These are phyloP conservation scores for Fusarium staphyleae DNA, from an alignment of 2,329 filamentous ascomycete genomes.

Conservation along the genomic window DNA sequence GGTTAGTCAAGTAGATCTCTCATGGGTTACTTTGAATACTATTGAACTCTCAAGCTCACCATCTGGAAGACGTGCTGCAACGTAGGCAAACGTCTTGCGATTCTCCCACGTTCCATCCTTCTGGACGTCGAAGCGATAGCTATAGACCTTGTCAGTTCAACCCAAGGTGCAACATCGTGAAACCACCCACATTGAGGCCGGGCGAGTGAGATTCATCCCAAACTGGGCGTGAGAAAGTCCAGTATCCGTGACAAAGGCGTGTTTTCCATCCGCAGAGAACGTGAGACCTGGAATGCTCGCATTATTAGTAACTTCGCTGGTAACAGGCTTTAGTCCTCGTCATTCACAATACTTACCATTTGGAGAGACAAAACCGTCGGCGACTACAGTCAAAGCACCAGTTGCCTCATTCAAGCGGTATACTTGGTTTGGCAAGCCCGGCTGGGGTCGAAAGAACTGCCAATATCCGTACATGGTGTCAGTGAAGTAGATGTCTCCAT, in stretches of 20 bases:
- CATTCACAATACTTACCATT: slow-evolving; percentile 52
- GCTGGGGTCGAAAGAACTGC: slow-evolving; percentile 63
- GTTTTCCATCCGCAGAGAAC: slow-evolving; percentile 61
- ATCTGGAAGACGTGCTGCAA: slow-evolving; percentile 62
- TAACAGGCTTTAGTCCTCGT: fast-evolving
- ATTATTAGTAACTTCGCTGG: neutral
- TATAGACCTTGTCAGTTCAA: slow-evolving; percentile 21
- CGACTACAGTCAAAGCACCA: slow-evolving; percentile 60
- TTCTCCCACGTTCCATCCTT: slow-evolving; percentile 56
- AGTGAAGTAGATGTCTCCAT: slow-evolving; percentile 69
- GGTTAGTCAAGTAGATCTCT: neutral
- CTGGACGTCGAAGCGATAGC: slow-evolving; percentile 56
- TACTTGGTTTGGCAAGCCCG: slow-evolving; percentile 63
- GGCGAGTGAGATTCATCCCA: slow-evolving; percentile 51
- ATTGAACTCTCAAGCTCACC: slow-evolving; percentile 48
- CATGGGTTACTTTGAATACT: too few species aligned
- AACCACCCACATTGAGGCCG: slow-evolving; percentile 55
- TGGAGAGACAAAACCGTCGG: slow-evolving; percentile 62
- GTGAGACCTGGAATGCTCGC: slow-evolving; percentile 51
- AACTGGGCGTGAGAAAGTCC: slow-evolving; percentile 54
- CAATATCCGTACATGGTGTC: slow-evolving; percentile 66
- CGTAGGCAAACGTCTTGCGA: slow-evolving; percentile 63
- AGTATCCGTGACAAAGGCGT: slow-evolving; percentile 64
- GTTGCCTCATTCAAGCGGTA: slow-evolving; percentile 62
- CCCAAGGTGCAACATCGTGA: fast-evolving